Evolutionary conservation across 192 early-diverging fungal genomes (phyloP).

Genomic region (Backusella psychrophila): DNA sequence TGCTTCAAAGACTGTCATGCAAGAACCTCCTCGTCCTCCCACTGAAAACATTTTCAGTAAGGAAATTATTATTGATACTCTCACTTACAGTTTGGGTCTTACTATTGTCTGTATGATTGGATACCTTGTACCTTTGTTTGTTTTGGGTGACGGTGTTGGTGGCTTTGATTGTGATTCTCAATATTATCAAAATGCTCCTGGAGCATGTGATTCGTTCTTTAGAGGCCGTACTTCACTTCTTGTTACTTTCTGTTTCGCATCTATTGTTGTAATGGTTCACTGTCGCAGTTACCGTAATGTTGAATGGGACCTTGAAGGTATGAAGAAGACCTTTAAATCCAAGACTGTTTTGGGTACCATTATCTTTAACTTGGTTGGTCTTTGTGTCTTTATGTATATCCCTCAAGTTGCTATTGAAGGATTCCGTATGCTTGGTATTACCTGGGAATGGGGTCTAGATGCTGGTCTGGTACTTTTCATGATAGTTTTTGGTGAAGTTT

Average conservation of each 20-base stretch:
- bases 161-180: constrained; percentile 38
- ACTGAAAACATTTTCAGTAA: constrained; percentile 64
- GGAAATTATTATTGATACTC: constrained; percentile 70
- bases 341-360: constrained; percentile 45
- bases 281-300: constrained; percentile 67
- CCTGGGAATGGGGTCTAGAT: constrained; percentile 76
- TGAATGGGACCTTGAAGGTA: constrained; percentile 51
- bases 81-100: constrained; percentile 58
- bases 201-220: constrained; percentile 58
- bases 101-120: constrained; percentile 51
- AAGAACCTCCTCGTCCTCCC: constrained; percentile 65
- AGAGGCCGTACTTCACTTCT: constrained; percentile 57
- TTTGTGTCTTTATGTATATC: constrained; percentile 63
- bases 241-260: constrained; percentile 49
- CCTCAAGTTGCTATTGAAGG: constrained; percentile 57
- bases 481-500: constrained; percentile 58
- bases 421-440: constrained; percentile 56
- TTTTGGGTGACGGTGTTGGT: constrained; percentile 55
- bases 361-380: constrained; percentile 45
- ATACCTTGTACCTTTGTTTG: constrained; percentile 63
- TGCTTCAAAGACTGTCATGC: constrained; percentile 66
- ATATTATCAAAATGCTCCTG: not conserved
- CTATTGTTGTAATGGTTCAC: constrained; percentile 66
- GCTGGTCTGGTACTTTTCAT: constrained; percentile 55
- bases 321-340: constrained; percentile 44